Evolutionary conservation across 371 early-diverging fungal species (phyloP).

Genomic region (Choanephora cucurbitarum): DNA sequence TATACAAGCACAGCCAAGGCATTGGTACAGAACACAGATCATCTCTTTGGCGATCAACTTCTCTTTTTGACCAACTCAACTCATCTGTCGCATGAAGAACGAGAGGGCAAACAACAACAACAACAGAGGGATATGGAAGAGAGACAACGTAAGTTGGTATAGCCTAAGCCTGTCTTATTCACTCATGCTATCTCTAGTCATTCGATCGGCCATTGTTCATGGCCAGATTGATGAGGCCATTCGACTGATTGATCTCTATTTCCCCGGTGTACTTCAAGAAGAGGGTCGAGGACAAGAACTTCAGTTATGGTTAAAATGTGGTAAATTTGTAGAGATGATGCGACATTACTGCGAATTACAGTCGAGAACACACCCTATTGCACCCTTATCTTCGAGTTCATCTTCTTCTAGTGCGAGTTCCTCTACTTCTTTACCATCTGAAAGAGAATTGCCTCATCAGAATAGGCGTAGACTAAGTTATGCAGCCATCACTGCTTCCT

Average conservation of each 20-base stretch:
- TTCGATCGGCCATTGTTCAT: slow-evolving; percentile 61
- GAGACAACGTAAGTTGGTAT: slow-evolving; percentile 26
- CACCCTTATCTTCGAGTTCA: neutral
- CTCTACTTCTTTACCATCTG: neutral
- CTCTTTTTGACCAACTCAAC: slow-evolving; percentile 1
- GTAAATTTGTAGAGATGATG: slow-evolving; percentile 87
- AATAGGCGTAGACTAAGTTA: slow-evolving; percentile 28
- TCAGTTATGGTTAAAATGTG: slow-evolving; percentile 76
- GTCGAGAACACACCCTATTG: neutral
- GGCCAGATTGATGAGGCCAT: slow-evolving; percentile 82
- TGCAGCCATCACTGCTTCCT: slow-evolving; percentile 39
- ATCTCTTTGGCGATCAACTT: slow-evolving; percentile 14
- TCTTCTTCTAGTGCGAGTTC: neutral
- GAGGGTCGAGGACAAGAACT: slow-evolving; percentile 50
- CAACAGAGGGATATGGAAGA: slow-evolving; percentile 33
- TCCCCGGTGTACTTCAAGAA: slow-evolving; percentile 61
- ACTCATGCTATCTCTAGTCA: slow-evolving; percentile 44
- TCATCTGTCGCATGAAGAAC: no score
- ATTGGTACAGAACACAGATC: slow-evolving; percentile 35
- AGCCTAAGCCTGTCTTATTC: neutral
- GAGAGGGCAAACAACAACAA: slow-evolving; percentile 9
- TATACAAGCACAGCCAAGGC: slow-evolving; percentile 70
- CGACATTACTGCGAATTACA: slow-evolving; percentile 25
- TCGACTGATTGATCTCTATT: slow-evolving; percentile 56
- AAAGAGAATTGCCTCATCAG: neutral